Evolutionary conservation across 768 basidiomycete species (phyloP), one percentile per base, ranked within the genome.

Genomic region (Scleroderma citrinum): DNA sequence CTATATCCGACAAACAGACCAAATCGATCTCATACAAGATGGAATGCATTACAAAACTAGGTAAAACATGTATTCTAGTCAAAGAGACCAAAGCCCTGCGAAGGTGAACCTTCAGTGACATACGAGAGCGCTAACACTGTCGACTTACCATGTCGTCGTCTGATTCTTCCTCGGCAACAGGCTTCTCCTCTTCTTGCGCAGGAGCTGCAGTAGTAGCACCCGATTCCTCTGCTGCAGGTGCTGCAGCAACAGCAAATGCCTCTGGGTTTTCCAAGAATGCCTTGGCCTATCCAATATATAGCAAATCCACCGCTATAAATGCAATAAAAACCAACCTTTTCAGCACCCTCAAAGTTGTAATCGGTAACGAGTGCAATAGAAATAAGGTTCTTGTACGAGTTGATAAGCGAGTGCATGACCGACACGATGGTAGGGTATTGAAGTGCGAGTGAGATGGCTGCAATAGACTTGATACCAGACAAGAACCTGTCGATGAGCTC

Each of bases 371-470:
- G 71, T 37, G 92, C 84, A 58, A 98, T 70, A 34, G 92, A 87
- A 56, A 99, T 72, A 56, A 98, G 71, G 78, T 98, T 99, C 85
- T 99, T 99, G 88, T 97, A 98, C 38, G 93, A 82, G 76, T 97
- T 97, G 79, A 98, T 92, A 52, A 99, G 82, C 26, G 92, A 88
- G 80, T 99, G 96, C 39, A 79, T 71, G 57, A 98, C 84, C 37
- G 95, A 97, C 56, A 87, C 94, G 58, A 98, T 71, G 47, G 96
- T 99, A 41, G 96, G 96, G 79, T 94, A 95, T 71, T 90, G 82
- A 68, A 96, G 77, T 29, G 95, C 95, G 65, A 99, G 78, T 44
- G 96, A 98, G 72, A 99, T 86, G 64, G 87, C 83, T 38, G 96
- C 95, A 67, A 99, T 85, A 54, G 92, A 88, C 77, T 91, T 92